Percentiles rank a stretch among this genome's conserved stretches.
Evolutionary conservation across 1,284 basidiomycete species (phyloP).

Genomic region (Trichosporon sp.): DNA sequence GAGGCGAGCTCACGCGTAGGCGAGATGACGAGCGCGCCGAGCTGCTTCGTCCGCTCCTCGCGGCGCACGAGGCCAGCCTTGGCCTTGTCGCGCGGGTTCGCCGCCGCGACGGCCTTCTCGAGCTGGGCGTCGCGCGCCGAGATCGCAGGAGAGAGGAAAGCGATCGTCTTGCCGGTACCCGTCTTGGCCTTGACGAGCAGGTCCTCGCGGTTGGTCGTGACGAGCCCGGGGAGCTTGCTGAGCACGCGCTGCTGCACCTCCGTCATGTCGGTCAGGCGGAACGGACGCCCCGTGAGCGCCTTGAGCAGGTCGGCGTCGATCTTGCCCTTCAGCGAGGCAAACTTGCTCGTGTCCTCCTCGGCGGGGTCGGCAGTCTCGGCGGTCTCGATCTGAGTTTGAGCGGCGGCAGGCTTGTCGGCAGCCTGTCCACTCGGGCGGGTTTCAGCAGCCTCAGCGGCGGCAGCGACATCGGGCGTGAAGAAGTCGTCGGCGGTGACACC

Average conservation of each 20-base stretch:
- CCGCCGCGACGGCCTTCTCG: slow-evolving; percentile 23
- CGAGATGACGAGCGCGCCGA: slow-evolving; percentile 78
- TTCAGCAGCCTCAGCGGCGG: neutral
- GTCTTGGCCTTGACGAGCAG: slow-evolving; percentile 63
- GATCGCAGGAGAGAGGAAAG: slow-evolving; percentile 82
- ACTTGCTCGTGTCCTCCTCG: slow-evolving; percentile 23
- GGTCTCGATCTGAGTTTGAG: neutral
- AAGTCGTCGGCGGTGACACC: slow-evolving; percentile 9
- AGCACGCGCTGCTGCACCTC: slow-evolving; percentile 79
- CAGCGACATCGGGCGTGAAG: slow-evolving; percentile 14
- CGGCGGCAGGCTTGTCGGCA: neutral
- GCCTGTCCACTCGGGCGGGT: neutral
- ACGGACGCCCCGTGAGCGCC: slow-evolving; percentile 63
- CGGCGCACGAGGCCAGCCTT: slow-evolving; percentile 19
- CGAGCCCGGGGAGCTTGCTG: slow-evolving; percentile 52
- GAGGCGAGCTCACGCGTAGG: slow-evolving; percentile 92
- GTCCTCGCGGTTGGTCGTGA: slow-evolving; percentile 36
- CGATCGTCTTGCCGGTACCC: slow-evolving; percentile 84
- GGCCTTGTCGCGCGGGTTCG: slow-evolving; percentile 20
- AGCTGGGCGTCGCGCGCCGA: slow-evolving; percentile 59
- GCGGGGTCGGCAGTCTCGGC: too few species aligned
- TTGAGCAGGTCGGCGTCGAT: slow-evolving; percentile 55
- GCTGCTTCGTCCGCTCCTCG: slow-evolving; percentile 45
- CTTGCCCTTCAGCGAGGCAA: slow-evolving; percentile 50
- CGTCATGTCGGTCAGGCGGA: slow-evolving; percentile 71